Evolutionary conservation across 2,329 filamentous ascomycete genomes (phyloP).

Genomic region (Geosmithia morbida): DNA sequence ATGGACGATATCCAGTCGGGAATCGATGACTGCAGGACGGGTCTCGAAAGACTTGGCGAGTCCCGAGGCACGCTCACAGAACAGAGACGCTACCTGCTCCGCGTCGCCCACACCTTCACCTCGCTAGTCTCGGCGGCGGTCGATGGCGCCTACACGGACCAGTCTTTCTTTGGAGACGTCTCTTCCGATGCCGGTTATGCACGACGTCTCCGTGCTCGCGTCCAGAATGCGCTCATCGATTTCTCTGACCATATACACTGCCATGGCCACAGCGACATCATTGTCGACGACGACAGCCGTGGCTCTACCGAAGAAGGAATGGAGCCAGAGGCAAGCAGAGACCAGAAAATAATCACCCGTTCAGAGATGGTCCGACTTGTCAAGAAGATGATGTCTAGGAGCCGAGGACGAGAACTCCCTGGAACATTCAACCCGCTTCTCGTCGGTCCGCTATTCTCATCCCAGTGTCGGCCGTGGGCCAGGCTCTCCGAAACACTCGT

Average conservation of each 20-base stretch:
- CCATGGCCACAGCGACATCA: too few species aligned
- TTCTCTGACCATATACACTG: conserved; percentile 20
- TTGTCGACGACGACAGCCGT: too few species aligned
- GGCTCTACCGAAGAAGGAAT: too few species aligned
- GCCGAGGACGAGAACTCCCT: conserved; percentile 35
- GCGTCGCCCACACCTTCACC: conserved; percentile 28
- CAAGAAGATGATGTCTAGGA: conserved; percentile 19
- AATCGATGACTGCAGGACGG: conserved; percentile 13
- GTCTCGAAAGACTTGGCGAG: conserved; percentile 27
- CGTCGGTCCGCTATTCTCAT: conserved; percentile 41
- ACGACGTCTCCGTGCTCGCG: conserved; percentile 35
- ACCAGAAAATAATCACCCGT: too few species aligned
- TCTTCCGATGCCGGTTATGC: conserved; percentile 15
- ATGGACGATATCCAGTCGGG: conserved; percentile 24
- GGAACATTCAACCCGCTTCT: conserved; percentile 46
- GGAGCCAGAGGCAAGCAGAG: too few species aligned
- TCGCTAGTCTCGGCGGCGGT: conserved; percentile 27
- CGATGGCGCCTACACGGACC: conserved; percentile 34
- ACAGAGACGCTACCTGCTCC: conserved; percentile 32
- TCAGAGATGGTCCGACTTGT: too few species aligned
- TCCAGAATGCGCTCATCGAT: conserved; percentile 31
- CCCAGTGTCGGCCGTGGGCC: conserved; percentile 43
- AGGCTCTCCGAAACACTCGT: conserved; percentile 9
- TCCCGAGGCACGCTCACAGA: conserved; percentile 27
- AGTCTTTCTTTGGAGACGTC: conserved; percentile 18